Evolutionary conservation across 75 land plant genomes (phyloP), one percentile per base, ranked within the genome.

Genomic region (Picea glauca): DNA sequence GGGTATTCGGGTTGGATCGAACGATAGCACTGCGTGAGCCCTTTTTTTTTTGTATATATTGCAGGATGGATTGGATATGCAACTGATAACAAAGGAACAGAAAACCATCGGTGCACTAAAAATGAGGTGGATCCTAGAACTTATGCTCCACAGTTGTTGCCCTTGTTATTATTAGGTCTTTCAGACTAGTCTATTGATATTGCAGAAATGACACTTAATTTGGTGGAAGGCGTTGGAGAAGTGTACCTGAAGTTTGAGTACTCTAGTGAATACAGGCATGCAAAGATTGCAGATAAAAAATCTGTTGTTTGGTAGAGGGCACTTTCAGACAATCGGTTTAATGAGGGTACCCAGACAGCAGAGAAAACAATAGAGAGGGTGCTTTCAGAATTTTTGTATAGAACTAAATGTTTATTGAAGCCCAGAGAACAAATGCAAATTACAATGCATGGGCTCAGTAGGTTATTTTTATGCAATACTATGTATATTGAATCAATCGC

Each of bases 131-230:
- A 62, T 62, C 65, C 65, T 62, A 62, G 65, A 30, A 62, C 65
- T 11, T 30, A 62, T 30, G 58, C 74, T 31, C 79, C 79, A 21
- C 73, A 81, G n/a, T 80, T 84, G 32, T 57, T 84, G n/a, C 86
- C 86, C n/a, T 77, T 84, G 58, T 58, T 84, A 38, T 72, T 84
- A 77, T 59, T 84, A 26, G 86, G 86, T 7, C 54, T 81, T 20
- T 68, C 84, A 58, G 86, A 84, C 72, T 84, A 82, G 46, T 84
- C 84, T 59, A 58, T 65, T 40, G 84, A 84, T 62, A 38, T 84
- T 56, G 83, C 84, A 58, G 68, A 62, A 60, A 33, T 33, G 26
- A 12, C 75, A 9, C 76, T 82, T 50, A 23, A 33, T 18, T 23
- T 81, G 75, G 54, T 84, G 32, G 84, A 84, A 64, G 84, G 80